Evolutionary conservation across 345 rosid genomes (phyloP).

Genomic region (Salix viminalis): DNA sequence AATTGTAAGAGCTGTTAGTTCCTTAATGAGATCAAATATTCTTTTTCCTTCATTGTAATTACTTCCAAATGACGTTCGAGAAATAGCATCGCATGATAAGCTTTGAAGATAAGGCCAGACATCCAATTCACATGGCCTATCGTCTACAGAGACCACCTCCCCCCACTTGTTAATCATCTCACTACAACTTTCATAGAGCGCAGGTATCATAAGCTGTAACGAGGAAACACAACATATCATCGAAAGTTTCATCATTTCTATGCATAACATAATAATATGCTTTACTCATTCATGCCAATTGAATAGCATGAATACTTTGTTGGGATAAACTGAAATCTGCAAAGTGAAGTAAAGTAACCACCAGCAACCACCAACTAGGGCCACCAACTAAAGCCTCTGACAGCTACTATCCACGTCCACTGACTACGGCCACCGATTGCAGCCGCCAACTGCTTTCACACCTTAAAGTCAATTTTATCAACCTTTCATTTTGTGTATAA

Average conservation of each 20-base stretch:
- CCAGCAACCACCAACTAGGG: too few species aligned
- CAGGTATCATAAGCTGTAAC: slow-evolving; percentile 33
- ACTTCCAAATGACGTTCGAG: slow-evolving; percentile 19
- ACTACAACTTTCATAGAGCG: slow-evolving; percentile 17
- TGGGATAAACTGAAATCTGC: too few species aligned
- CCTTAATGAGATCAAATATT: slow-evolving; percentile 35
- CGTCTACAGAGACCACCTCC: neutral
- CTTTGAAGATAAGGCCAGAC: slow-evolving; percentile 37
- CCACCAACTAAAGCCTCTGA: too few species aligned
- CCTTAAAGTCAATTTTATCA: too few species aligned
- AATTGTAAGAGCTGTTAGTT: slow-evolving; percentile 5
- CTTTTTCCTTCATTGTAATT: slow-evolving; percentile 39
- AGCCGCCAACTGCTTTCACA: too few species aligned
- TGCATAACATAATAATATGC: too few species aligned
- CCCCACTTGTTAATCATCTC: slow-evolving; percentile 38
- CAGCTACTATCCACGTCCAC: too few species aligned
- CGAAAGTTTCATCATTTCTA: too few species aligned
- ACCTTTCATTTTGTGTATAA: too few species aligned
- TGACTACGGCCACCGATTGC: too few species aligned
- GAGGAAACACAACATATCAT: too few species aligned
- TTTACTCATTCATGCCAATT: neutral
- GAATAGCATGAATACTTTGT: neutral
- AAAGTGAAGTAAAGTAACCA: too few species aligned
- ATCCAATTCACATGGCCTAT: slow-evolving; percentile 28
- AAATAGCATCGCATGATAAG: slow-evolving; percentile 42